Evolutionary conservation across 768 basidiomycete genomes (phyloP).

Genomic region (Mycena belliarum): DNA sequence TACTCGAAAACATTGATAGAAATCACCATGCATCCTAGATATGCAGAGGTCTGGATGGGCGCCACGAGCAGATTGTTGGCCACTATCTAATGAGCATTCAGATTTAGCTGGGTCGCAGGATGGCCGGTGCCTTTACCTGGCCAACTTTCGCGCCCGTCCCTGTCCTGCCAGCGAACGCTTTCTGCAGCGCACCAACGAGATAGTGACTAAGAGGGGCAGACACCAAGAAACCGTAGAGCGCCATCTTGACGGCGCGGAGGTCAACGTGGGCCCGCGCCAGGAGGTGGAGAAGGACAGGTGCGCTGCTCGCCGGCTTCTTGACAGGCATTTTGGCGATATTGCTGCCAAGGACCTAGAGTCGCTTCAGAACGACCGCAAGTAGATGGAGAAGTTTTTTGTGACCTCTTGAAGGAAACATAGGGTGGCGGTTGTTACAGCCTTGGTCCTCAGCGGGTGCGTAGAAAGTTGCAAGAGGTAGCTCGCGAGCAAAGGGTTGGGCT

Average conservation of each 20-base stretch:
- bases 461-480: constrained; percentile 39
- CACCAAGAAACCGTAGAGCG: constrained; percentile 77
- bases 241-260: constrained; percentile 79
- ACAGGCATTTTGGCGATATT: constrained; percentile 65
- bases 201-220: constrained; percentile 81
- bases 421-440: constrained; percentile 71
- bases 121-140: too few species aligned
- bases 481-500: constrained; percentile 10
- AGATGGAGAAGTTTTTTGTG: background rate
- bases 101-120: too few species aligned
- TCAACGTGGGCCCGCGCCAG: constrained; percentile 63
- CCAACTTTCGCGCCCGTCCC: constrained; percentile 32
- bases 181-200: constrained; percentile 73
- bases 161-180: constrained; percentile 73
- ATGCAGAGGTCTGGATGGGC: constrained; percentile 74
- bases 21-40: constrained; percentile 67
- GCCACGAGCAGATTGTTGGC: constrained; percentile 77
- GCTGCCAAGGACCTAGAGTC: constrained; percentile 51
- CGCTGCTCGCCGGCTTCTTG: constrained; percentile 50
- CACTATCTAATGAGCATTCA: too few species aligned
- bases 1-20: too few species aligned
- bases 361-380: background rate
- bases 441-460: constrained; percentile 74
- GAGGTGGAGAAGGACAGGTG: constrained; percentile 50
- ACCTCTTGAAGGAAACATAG: constrained; percentile 79